phyloP scores from a whole-genome alignment of 139 green algal species.

The Auxenochlorella protothecoides region DNA sequence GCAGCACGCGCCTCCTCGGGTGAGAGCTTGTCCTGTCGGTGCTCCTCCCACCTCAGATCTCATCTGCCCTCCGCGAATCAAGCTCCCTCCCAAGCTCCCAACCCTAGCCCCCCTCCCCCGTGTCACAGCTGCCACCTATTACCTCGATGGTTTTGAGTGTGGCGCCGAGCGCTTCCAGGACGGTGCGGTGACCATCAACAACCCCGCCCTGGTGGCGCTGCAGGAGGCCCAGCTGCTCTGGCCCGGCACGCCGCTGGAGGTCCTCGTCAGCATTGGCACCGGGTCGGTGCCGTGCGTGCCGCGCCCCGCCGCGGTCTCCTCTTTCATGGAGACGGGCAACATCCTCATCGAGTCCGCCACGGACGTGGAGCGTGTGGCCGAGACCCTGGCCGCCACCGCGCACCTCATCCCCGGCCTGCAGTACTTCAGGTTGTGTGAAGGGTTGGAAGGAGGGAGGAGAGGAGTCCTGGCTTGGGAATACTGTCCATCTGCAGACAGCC shows the following conservation, averaged over 20 bases:
- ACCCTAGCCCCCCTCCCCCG: too few relatives aligned
- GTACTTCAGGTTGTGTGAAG: constrained; percentile 53
- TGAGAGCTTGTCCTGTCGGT: too few relatives aligned
- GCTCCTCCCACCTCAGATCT: too few relatives aligned
- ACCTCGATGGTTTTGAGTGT: constrained; percentile 77
- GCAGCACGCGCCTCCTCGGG: constrained; percentile 81
- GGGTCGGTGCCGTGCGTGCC: constrained; percentile 37
- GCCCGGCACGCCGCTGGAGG: constrained; percentile 66
- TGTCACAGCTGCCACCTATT: constrained; percentile 49
- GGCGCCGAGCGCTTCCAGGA: constrained; percentile 82
- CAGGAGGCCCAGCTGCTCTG: constrained; percentile 71
- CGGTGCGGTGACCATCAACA: constrained; percentile 86
- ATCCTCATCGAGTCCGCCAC: constrained; percentile 48
- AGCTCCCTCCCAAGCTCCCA: too few relatives aligned
- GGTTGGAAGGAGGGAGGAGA: not conserved
- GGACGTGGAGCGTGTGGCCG: constrained; percentile 49
- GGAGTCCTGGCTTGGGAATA: not conserved
- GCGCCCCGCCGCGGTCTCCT: constrained; percentile 27
- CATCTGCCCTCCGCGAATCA: too few relatives aligned
- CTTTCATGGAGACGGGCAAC: constrained; percentile 45
- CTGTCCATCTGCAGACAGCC: not conserved
- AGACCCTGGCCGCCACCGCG: constrained; percentile 49
- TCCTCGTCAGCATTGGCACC: constrained; percentile 73
- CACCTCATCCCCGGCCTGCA: constrained; percentile 53
- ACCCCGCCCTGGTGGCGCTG: constrained; percentile 75